phyloP scores from a whole-genome alignment of 805 yeast genomes.

The Candida argentea region DNA sequence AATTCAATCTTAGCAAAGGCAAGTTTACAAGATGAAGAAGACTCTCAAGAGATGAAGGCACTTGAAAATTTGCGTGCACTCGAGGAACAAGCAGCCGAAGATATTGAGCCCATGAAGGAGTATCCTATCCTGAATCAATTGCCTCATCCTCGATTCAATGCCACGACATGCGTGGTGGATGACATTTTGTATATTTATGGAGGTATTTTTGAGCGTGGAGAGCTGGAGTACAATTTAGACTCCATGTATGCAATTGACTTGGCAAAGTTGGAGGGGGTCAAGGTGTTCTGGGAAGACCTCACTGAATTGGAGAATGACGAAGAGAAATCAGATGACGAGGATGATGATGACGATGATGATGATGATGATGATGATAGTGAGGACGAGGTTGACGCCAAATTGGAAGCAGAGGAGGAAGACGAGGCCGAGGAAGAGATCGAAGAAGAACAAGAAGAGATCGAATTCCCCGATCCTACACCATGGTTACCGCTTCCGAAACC shows the following conservation, averaged over 20 bases:
- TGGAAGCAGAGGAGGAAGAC: slow-evolving; percentile 28
- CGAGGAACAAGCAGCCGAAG: slow-evolving; percentile 33
- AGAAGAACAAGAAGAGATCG: slow-evolving; percentile 50
- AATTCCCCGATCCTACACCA: slow-evolving; percentile 84
- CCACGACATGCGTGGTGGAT: slow-evolving; percentile 75
- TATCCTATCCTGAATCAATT: slow-evolving; percentile 49
- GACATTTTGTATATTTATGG: slow-evolving; percentile 80
- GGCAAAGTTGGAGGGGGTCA: slow-evolving; percentile 79
- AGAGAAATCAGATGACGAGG: slow-evolving; percentile 57
- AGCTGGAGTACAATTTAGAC: slow-evolving; percentile 74
- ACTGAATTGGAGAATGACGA: slow-evolving; percentile 42
- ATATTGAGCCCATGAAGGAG: slow-evolving; percentile 29
- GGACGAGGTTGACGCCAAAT: slow-evolving; percentile 44
- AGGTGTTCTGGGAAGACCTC: slow-evolving; percentile 84
- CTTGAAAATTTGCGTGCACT: slow-evolving; percentile 24
- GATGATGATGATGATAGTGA: slow-evolving; percentile 57
- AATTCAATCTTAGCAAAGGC: slow-evolving; percentile 66
- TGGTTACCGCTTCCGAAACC: slow-evolving; percentile 97
- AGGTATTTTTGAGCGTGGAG: slow-evolving; percentile 85
- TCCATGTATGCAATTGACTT: slow-evolving; percentile 80
- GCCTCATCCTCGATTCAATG: slow-evolving; percentile 87
- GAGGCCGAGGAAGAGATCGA: slow-evolving; percentile 65
- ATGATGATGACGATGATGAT: slow-evolving; percentile 35
- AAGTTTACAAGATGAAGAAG: slow-evolving; percentile 51
- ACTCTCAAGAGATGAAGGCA: slow-evolving; percentile 26